phyloP scores from a whole-genome alignment of 805 yeast species.

The Jamesozyma hellenica region DNA sequence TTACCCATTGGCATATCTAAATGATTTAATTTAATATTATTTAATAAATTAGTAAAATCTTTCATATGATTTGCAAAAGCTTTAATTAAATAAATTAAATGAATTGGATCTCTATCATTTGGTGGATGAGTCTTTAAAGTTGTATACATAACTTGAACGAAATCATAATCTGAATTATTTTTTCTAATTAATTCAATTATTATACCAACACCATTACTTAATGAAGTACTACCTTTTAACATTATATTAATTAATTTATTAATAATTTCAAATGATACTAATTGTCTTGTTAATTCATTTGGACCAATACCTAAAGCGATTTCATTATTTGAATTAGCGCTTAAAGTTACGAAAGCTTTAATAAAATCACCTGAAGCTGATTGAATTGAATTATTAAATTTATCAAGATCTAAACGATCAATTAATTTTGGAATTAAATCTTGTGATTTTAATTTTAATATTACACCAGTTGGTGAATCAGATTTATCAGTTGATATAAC shows the following conservation, averaged over 20 bases:
- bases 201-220: constrained; percentile 88
- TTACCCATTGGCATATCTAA: constrained; percentile 37
- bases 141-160: constrained; percentile 71
- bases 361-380: constrained; percentile 91
- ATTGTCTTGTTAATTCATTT: constrained; percentile 81
- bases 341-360: constrained; percentile 85
- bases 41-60: constrained; percentile 52
- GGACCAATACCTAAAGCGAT: constrained; percentile 91
- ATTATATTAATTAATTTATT: constrained; percentile 61
- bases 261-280: constrained; percentile 66
- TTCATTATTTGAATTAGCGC: constrained; percentile 83
- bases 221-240: constrained; percentile 74
- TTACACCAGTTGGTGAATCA: constrained; percentile 78
- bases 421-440: constrained; percentile 62
- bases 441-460: constrained; percentile 66
- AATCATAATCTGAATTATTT: constrained; percentile 90
- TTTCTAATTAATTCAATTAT: constrained; percentile 88
- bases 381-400: constrained; percentile 59
- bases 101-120: constrained; percentile 81
- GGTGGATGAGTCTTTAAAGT: constrained; percentile 88
- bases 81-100: constrained; percentile 72
- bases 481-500: constrained; percentile 89
- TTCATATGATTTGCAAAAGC: constrained; percentile 69
- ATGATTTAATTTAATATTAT: constrained; percentile 24
- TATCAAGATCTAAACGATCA: constrained; percentile 48